Conservation (phyloP, 805 yeast species). For the Yamadazyma paraphyllophila region DNA sequence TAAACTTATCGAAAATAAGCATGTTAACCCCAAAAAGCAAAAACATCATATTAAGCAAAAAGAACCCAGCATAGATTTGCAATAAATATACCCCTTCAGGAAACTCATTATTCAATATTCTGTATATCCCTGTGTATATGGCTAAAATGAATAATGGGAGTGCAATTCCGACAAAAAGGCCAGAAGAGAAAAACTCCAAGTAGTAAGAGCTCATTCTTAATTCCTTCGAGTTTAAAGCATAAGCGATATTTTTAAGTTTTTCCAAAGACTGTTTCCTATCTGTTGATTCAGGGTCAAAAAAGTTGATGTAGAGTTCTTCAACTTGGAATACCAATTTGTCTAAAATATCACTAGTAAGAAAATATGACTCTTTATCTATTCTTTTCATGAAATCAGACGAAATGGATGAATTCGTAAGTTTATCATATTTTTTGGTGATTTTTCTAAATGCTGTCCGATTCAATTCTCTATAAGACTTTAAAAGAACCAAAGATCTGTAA, state of each 20-base stretch:
- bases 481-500: conserved; percentile 68
- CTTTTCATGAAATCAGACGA: conserved; percentile 53
- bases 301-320: conserved; percentile 64
- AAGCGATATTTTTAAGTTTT: conserved; percentile 50
- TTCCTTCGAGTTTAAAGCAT: conserved; percentile 33
- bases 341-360: conserved; percentile 61
- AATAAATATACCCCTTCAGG: conserved; percentile 61
- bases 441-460: conserved; percentile 90
- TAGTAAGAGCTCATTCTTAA: conserved; percentile 32
- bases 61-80: conserved; percentile 93
- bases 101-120: conserved; percentile 34
- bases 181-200: conserved; percentile 55
- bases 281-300: conserved; percentile 52
- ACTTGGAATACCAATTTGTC: conserved; percentile 61
- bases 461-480: conserved; percentile 67
- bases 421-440: conserved; percentile 87
- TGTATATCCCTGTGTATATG: conserved; percentile 48
- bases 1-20: conserved; percentile 65
- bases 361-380: conserved; percentile 51
- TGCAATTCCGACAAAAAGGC: conserved; percentile 67
- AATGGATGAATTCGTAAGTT: conserved; percentile 49
- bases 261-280: conserved; percentile 71
- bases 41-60: conserved; percentile 59
- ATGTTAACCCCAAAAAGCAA: conserved; percentile 68
- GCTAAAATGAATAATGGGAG: conserved; percentile 67